These are phyloP conservation scores for Dendrobium catenatum DNA, from an alignment of 106 monocot species.

Conservation along the genomic window DNA sequence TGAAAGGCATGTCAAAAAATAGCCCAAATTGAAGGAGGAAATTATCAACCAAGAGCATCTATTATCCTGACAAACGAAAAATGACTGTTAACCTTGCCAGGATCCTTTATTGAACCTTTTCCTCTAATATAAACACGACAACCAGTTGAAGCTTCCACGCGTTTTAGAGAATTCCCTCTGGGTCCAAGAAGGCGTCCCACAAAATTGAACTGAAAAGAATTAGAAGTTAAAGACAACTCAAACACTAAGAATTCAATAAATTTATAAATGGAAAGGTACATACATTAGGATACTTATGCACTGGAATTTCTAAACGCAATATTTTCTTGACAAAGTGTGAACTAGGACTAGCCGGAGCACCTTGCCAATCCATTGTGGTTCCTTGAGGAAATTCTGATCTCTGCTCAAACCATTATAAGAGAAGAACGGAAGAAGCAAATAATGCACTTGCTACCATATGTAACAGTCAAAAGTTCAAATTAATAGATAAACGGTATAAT, in stretches of 20 bases:
- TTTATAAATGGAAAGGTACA: not conserved
- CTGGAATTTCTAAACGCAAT: conserved; percentile 78
- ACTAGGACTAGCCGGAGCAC: conserved; percentile 54
- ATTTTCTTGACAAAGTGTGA: conserved; percentile 71
- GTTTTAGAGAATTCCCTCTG: conserved; percentile 75
- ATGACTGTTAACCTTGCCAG: conserved; percentile 48
- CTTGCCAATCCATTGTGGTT: conserved; percentile 72
- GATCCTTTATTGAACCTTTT: conserved; percentile 84
- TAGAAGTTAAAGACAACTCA: conserved; percentile 4
- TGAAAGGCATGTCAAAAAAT: too few species aligned
- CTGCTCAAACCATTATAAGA: conserved; percentile 18
- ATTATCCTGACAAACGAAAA: not conserved
- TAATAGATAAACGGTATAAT: too few species aligned
- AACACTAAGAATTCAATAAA: not conserved
- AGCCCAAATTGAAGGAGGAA: too few species aligned
- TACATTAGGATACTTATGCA: conserved; percentile 76
- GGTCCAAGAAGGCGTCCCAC: conserved; percentile 85
- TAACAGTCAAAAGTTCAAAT: too few species aligned
- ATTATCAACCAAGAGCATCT: not conserved
- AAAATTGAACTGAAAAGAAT: conserved; percentile 66
- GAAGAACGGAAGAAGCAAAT: too few species aligned
- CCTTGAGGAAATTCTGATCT: conserved; percentile 47
- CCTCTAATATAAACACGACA: conserved; percentile 90
- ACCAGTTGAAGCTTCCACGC: conserved; percentile 78
- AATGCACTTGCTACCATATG: too few species aligned